Conservation (phyloP, 345 rosid species). For the Turnera subulata region DNA sequence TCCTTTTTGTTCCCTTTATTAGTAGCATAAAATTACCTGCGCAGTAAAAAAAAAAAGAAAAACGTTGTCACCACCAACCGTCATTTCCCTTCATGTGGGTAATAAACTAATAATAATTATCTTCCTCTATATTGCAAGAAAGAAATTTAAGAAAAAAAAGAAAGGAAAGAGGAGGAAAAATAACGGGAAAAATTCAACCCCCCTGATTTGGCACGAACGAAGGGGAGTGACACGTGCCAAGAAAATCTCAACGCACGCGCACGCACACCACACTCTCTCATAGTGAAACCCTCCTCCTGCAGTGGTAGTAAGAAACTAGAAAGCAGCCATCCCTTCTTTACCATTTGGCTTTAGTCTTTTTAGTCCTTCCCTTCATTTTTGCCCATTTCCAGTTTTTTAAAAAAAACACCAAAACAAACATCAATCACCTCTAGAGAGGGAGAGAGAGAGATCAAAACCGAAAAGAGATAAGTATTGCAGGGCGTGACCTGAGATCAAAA, state of each 20-base stretch:
- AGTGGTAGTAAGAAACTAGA: too few relatives aligned
- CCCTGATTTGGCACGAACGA: neutral
- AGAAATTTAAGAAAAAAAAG: too few relatives aligned
- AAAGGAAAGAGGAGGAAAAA: neutral
- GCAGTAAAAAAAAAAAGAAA: too few relatives aligned
- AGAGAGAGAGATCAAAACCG: too few relatives aligned
- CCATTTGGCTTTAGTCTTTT: neutral
- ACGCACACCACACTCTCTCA: neutral
- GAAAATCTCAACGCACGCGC: neutral
- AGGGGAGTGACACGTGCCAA: neutral
- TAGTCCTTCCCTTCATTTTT: neutral
- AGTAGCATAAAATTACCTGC: too few relatives aligned
- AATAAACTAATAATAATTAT: too few relatives aligned
- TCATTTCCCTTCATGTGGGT: too few relatives aligned
- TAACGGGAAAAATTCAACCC: neutral
- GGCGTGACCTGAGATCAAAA: constrained; percentile 44
- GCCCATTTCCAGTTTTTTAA: neutral
- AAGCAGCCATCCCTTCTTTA: constrained; percentile 2
- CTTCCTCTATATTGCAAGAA: too few relatives aligned
- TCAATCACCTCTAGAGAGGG: neutral
- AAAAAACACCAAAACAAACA: too few relatives aligned
- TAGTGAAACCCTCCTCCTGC: neutral
- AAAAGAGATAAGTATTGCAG: neutral
- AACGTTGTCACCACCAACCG: too few relatives aligned
- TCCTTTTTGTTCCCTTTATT: too few relatives aligned